phyloP scores from a whole-genome alignment of 208 protist species.

The Endotrypanum monterogeii region DNA sequence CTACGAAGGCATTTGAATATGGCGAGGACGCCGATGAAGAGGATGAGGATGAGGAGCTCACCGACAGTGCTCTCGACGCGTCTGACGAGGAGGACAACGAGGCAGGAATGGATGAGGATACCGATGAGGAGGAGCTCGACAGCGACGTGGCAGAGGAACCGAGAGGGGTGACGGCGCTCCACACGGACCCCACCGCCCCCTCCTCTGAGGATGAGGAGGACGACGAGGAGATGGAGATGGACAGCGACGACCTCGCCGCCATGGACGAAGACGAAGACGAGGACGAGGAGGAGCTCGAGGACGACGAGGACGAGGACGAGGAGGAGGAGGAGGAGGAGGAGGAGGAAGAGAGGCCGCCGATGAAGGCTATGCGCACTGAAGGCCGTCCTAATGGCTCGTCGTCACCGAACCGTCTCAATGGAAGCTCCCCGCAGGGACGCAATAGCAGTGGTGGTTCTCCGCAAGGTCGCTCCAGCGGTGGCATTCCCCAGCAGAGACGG shows the following conservation, averaged over 20 bases:
- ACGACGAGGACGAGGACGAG: constrained; percentile 25
- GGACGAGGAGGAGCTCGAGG: constrained; percentile 23
- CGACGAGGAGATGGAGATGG: constrained; percentile 25
- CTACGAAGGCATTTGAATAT: constrained; percentile 23
- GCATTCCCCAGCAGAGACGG: constrained; percentile 27
- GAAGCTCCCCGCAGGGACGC: too few relatives aligned
- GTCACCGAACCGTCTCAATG: not conserved
- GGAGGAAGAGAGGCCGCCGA: constrained; percentile 24
- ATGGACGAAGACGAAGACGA: constrained; percentile 32
- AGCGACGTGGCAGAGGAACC: constrained; percentile 27
- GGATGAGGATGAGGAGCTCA: constrained; percentile 39
- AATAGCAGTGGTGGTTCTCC: constrained; percentile 18
- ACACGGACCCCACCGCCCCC: constrained; percentile 29
- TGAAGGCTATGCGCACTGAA: constrained; percentile 36
- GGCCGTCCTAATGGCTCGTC: constrained; percentile 9
- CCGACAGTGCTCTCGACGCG: constrained; percentile 38
- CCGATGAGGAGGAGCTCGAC: constrained; percentile 38
- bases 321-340: constrained; percentile 35
- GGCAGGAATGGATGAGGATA: constrained; percentile 46
- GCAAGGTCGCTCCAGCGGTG: constrained; percentile 20
- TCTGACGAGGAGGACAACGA: constrained; percentile 43
- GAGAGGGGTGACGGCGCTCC: constrained; percentile 4
- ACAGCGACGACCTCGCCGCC: constrained; percentile 34
- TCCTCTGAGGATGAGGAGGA: constrained; percentile 49
- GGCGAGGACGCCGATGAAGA: constrained; percentile 24